Percentiles rank a stretch among this genome's conserved stretches.
phyloP scores from a whole-genome alignment of 1,284 basidiomycete species.

The Fistulinella cinereoalba region DNA sequence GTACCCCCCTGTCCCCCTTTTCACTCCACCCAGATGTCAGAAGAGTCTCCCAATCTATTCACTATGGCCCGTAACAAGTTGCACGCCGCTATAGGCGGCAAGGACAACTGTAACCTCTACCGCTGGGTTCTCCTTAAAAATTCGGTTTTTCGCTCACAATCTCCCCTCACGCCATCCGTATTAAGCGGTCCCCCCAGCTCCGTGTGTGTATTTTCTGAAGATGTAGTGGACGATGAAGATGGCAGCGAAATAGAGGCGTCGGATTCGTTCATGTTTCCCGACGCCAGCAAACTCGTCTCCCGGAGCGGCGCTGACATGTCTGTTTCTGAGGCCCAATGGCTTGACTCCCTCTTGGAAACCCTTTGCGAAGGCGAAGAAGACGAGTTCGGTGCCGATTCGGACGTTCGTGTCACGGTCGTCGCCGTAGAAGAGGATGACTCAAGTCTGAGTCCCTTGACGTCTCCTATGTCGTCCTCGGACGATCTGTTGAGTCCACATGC shows the following conservation, averaged over 20 bases:
- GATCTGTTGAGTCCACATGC: constrained; percentile 54
- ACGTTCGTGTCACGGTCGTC: constrained; percentile 40
- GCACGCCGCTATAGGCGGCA: constrained; percentile 55
- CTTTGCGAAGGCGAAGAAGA: constrained; percentile 64
- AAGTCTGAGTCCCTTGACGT: constrained; percentile 56
- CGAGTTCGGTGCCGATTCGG: constrained; percentile 47
- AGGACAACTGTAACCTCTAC: constrained; percentile 71
- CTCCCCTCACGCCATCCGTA: constrained; percentile 34
- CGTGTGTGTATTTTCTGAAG: constrained; percentile 42
- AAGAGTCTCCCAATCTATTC: constrained; percentile 49
- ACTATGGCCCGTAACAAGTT: constrained; percentile 73
- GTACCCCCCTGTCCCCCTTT: constrained; percentile 17
- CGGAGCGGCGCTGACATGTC: constrained; percentile 36
- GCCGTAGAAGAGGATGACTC: constrained; percentile 51
- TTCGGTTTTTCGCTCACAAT: constrained; percentile 58
- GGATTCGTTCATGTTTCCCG: constrained; percentile 74
- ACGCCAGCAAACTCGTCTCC: constrained; percentile 56
- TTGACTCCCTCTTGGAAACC: constrained; percentile 71
- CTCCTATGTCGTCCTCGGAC: constrained; percentile 71
- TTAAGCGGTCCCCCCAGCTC: constrained; percentile 26
- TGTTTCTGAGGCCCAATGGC: constrained; percentile 69
- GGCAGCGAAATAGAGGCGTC: constrained; percentile 43
- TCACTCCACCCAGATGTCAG: constrained; percentile 40
- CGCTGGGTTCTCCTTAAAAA: constrained; percentile 86
- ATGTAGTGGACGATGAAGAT: constrained; percentile 38